Evolutionary conservation across 2,329 filamentous ascomycete genomes (phyloP).

Genomic region (Ophiognomonia clavigignenti-juglandacearum): DNA sequence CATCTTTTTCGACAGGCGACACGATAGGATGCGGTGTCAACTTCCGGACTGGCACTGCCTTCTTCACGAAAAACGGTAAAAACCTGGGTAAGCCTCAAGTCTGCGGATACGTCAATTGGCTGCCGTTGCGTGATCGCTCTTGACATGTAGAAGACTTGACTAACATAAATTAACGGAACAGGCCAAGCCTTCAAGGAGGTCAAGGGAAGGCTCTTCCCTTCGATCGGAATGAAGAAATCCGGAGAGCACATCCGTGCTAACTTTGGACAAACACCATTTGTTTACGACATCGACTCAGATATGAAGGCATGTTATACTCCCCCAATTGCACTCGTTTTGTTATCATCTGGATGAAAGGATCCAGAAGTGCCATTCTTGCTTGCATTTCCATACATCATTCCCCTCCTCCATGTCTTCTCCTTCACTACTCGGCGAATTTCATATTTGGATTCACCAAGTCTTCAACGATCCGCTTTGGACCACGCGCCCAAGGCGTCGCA

Average conservation of each 20-base stretch:
- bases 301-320: slow-evolving; percentile 58
- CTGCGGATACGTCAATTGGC: background rate
- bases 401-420: background rate
- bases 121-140: background rate
- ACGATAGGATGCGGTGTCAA: slow-evolving; percentile 63
- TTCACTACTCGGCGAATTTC: background rate
- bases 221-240: slow-evolving; percentile 59
- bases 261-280: slow-evolving; percentile 71
- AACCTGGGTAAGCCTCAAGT: slow-evolving; percentile 41
- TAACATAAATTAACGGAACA: slow-evolving; percentile 33
- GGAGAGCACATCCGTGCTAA: slow-evolving; percentile 60
- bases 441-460: slow-evolving; percentile 1
- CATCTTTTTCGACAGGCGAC: slow-evolving; percentile 51
- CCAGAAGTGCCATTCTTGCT: too few species aligned
- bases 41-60: slow-evolving; percentile 58
- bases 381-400: too few species aligned
- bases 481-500: background rate
- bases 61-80: slow-evolving; percentile 63
- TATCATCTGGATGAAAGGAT: too few species aligned
- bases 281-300: slow-evolving; percentile 86
- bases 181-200: slow-evolving; percentile 68
- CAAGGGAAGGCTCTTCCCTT: slow-evolving; percentile 60
- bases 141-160: slow-evolving; percentile 11
- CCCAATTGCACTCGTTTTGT: slow-evolving; percentile 7
- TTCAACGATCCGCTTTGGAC: slow-evolving; percentile 12